Percentiles rank a stretch among this genome's conserved stretches.
These are phyloP conservation scores for Penicillium soppii DNA, from an alignment of 495 filamentous ascomycete species.

Conservation along the genomic window DNA sequence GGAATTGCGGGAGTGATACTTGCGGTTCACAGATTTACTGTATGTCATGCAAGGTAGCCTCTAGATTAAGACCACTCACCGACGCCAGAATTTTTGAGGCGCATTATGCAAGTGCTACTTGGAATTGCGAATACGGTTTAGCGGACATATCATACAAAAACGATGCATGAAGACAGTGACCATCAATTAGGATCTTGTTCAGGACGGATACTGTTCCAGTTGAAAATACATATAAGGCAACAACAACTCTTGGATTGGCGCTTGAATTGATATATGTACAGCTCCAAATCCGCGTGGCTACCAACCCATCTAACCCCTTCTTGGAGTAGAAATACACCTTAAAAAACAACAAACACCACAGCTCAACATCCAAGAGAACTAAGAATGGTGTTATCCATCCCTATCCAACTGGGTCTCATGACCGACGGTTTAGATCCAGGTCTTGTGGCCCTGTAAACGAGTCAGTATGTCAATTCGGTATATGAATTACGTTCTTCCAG, in stretches of 20 bases:
- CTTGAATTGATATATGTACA: conserved; percentile 48
- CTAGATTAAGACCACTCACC: too few species aligned
- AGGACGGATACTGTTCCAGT: too few species aligned
- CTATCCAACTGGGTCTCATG: conserved; percentile 85
- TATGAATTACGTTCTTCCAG: background rate
- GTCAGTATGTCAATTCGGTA: conserved; percentile 24
- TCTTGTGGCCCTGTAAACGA: conserved; percentile 74
- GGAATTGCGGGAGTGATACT: too few species aligned
- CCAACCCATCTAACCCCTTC: conserved; percentile 30
- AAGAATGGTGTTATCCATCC: conserved; percentile 43
- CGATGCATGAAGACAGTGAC: too few species aligned
- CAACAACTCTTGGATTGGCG: conserved; percentile 34
- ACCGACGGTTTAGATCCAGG: conserved; percentile 54
- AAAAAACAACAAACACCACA: conserved; percentile 17
- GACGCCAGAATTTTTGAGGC: too few species aligned
- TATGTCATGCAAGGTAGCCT: too few species aligned
- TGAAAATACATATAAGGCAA: too few species aligned
- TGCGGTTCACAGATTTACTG: too few species aligned
- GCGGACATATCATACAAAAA: too few species aligned
- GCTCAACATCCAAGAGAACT: conserved; percentile 6
- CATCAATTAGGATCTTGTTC: too few species aligned
- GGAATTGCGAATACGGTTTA: too few species aligned
- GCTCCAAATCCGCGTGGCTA: conserved; percentile 33
- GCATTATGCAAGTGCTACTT: too few species aligned
- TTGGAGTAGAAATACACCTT: conserved; percentile 44